Evolutionary conservation across 768 basidiomycete species (phyloP), one percentile per base, ranked within the genome.

Genomic region (Serendipita sp.): DNA sequence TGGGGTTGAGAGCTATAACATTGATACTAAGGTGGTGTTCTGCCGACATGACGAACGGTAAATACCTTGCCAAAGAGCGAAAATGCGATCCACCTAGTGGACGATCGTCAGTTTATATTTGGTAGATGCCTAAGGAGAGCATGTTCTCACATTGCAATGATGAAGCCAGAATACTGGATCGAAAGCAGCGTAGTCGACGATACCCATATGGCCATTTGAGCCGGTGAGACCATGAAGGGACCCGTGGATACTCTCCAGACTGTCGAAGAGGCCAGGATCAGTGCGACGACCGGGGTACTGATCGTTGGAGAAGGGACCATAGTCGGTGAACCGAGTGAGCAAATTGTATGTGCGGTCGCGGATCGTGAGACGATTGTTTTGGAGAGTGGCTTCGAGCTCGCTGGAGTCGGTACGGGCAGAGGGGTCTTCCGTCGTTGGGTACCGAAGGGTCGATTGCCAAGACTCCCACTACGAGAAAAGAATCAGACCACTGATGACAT

Each of bases 111-210:
- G 13, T 18, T 30, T 28, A 18, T 30, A n/a, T 8, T 3, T 2
- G 18, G 16, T 4, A 48, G 47, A 15, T 64, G 7, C n/a, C 45
- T n/a, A 2, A 18, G 10, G n/a, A 2, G 10, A 23, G 8, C 13
- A 16, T n/a, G 3, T 28, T 51, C 63, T 44, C 15, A 66, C 66
- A 23, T 64, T 64, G 23, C 8, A 18, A 68, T 83, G 81, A 67
- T 82, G 82, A 66, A 82, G 68, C 70, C 75, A 81, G 74, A 83
- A 82, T 66, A 81, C 77, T 0, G 80, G 80, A 68, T 82, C 81
- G 65, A 80, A 79, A 0, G 73, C 80, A 78, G 63, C 15, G 36
- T 28, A 30, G 11, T 23, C 47, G 16, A 28, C 44, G 51, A 76
- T 72, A 3, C 70, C 65, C 78, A 80, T 80, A 35, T 80, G 78